Conservation (phyloP, 1,284 basidiomycete genomes). For the Flammula alnicola region DNA sequence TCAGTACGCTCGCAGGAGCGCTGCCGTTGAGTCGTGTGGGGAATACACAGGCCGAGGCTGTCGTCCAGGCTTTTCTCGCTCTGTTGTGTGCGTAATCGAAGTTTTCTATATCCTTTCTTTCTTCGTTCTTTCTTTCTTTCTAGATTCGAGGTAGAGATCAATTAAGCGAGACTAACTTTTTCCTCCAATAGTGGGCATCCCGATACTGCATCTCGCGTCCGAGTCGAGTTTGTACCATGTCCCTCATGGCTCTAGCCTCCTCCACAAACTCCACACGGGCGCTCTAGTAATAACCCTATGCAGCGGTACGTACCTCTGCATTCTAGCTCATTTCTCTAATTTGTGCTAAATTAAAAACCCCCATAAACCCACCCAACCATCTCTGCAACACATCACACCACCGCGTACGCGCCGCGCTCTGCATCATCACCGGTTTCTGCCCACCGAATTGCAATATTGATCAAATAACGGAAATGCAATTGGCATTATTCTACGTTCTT, state of each 20-base stretch:
- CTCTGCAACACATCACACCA: not conserved
- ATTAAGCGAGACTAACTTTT: too few relatives aligned
- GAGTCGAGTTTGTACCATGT: not conserved
- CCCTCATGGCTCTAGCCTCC: too few relatives aligned
- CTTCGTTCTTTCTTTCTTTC: conserved; percentile 6
- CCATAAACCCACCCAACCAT: not conserved
- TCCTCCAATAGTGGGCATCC: conserved; percentile 18
- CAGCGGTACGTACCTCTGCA: conserved; percentile 22
- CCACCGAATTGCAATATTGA: too few relatives aligned
- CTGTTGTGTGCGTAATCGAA: conserved; percentile 23
- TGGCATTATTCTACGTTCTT: too few relatives aligned
- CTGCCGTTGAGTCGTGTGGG: conserved; percentile 13
- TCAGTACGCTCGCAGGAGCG: conserved; percentile 21
- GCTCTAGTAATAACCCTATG: conserved; percentile 23
- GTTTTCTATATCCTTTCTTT: too few relatives aligned
- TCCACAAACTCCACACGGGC: conserved; percentile 13
- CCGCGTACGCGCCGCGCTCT: too few relatives aligned
- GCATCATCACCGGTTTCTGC: too few relatives aligned
- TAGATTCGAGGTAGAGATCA: conserved; percentile 2
- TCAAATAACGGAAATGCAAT: too few relatives aligned
- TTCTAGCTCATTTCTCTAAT: conserved; percentile 9
- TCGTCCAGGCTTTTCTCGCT: conserved; percentile 24
- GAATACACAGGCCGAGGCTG: conserved; percentile 8
- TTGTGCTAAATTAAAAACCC: not conserved
- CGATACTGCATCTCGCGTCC: conserved; percentile 21